phyloP scores from a whole-genome alignment of 2,329 filamentous ascomycete genomes.

The Monilinia fructicola region DNA sequence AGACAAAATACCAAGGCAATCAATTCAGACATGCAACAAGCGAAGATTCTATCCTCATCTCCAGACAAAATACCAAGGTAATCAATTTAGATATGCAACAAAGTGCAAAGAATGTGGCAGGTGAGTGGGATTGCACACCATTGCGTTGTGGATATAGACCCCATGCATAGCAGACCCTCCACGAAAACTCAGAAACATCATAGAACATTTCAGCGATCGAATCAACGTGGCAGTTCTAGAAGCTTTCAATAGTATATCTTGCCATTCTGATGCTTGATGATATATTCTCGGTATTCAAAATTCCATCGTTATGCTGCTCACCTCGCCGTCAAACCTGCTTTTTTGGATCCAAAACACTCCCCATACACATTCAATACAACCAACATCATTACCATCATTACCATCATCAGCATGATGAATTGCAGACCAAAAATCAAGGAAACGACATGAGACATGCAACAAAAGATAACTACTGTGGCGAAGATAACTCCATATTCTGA shows the following conservation, averaged over 20 bases:
- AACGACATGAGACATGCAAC: constrained; percentile 5
- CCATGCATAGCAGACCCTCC: not conserved
- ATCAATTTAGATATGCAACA: not conserved
- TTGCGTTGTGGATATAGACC: not conserved
- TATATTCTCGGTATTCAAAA: too few relatives aligned
- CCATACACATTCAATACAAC: not conserved
- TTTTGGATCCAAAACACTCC: not conserved
- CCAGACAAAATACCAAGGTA: not conserved
- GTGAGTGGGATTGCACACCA: not conserved
- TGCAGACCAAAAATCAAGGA: constrained; percentile 2
- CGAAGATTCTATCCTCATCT: not conserved
- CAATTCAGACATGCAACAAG: not conserved
- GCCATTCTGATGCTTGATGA: not conserved
- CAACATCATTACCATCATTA: not conserved
- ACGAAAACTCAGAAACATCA: not conserved
- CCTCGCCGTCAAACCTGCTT: not conserved
- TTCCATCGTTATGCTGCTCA: not conserved
- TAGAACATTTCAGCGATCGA: not conserved
- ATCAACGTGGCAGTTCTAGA: not conserved
- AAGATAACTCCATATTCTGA: not conserved
- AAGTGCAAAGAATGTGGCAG: not conserved
- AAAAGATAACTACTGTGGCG: not conserved
- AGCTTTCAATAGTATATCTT: not conserved
- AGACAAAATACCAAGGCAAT: not conserved
- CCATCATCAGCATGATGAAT: not conserved